phyloP scores from a whole-genome alignment of 106 monocot genomes.

The Dendrobium chrysotoxum region DNA sequence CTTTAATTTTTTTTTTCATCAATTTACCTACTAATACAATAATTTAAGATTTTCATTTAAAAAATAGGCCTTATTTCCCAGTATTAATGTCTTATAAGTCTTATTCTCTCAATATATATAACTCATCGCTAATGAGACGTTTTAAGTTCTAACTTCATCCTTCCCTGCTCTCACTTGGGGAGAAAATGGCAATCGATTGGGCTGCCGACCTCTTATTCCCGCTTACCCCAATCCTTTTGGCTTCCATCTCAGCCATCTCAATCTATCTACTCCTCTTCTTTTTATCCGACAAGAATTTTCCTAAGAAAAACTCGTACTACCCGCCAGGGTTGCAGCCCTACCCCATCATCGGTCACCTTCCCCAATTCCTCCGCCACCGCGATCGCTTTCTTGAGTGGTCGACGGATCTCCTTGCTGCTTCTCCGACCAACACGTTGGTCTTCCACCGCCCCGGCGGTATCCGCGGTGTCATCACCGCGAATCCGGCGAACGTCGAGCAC shows the following conservation, averaged over 20 bases:
- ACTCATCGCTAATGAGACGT: no score
- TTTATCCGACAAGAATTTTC: neutral
- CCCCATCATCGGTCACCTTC: conserved; percentile 19
- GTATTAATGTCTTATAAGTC: no score
- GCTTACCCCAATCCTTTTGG: neutral
- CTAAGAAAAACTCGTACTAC: neutral
- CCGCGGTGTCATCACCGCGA: conserved; percentile 17
- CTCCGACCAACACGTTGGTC: conserved; percentile 11
- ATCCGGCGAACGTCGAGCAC: conserved; percentile 18
- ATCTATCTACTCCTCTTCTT: neutral
- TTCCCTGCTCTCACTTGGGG: no score
- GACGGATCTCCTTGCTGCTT: conserved; percentile 6
- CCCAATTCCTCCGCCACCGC: conserved; percentile 14
- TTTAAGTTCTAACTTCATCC: no score
- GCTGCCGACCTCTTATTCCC: neutral
- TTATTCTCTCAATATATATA: no score
- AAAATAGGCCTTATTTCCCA: no score
- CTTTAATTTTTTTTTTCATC: no score
- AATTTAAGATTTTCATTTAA: no score
- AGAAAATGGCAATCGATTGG: neutral
- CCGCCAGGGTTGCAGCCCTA: conserved; percentile 1
- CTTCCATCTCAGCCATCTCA: neutral
- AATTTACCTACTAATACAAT: no score
- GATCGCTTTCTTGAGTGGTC: conserved; percentile 14
- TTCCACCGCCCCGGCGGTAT: conserved; percentile 5